phyloP scores from a whole-genome alignment of 2,329 filamentous ascomycete species.

The Didymella glomerata region DNA sequence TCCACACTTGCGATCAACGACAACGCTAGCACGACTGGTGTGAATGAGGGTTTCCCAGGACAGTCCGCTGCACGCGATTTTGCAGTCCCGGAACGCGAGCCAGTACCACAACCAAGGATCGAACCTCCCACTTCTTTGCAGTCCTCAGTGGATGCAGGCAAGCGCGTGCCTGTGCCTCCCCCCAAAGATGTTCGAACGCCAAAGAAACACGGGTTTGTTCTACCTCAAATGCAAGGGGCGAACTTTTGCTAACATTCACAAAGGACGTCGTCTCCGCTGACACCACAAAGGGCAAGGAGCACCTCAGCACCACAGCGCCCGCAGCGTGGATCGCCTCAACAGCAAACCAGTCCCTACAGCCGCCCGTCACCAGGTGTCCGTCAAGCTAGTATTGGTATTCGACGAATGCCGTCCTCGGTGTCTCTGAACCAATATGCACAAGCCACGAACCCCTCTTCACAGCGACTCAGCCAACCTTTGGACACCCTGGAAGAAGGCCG shows the following conservation, averaged over 20 bases:
- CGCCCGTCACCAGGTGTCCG: constrained; percentile 38
- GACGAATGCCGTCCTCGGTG: constrained; percentile 43
- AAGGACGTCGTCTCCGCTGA: constrained; percentile 27
- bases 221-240: constrained; percentile 4
- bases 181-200: constrained; percentile 32
- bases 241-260: constrained; percentile 27
- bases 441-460: constrained; percentile 31
- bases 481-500: constrained; percentile 42
- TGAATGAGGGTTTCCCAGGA: constrained; percentile 46
- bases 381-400: constrained; percentile 50
- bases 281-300: constrained; percentile 36
- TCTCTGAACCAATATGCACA: constrained; percentile 34
- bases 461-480: constrained; percentile 38
- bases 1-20: constrained; percentile 42
- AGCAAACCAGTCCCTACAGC: constrained; percentile 29
- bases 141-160: constrained; percentile 48
- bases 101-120: constrained; percentile 31
- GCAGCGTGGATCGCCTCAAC: constrained; percentile 26
- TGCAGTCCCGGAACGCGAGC: constrained; percentile 31
- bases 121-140: constrained; percentile 48
- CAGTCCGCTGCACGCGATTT: constrained; percentile 47
- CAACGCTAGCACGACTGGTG: constrained; percentile 43
- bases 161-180: constrained; percentile 39
- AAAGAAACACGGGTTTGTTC: constrained; percentile 33
- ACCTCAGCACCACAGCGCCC: constrained; percentile 35